Percentiles rank a stretch among this genome's conserved stretches.
These are phyloP conservation scores for Acer negundo DNA, from an alignment of 345 rosid species.

Conservation along the genomic window DNA sequence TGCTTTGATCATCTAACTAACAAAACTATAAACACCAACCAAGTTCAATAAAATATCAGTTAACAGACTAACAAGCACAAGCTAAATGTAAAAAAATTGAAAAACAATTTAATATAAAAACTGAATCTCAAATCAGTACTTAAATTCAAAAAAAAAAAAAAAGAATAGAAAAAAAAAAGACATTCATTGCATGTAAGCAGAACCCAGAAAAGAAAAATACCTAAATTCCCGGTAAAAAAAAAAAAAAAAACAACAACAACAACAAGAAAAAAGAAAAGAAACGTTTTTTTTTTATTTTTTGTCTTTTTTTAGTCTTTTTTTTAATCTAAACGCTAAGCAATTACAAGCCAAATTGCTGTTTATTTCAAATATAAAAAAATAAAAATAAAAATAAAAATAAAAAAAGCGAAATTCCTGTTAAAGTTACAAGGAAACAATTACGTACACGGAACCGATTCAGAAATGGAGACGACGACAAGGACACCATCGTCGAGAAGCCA, in stretches of 20 bases:
- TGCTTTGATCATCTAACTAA: conserved; percentile 12
- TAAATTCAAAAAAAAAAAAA: neutral
- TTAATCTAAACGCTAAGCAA: neutral
- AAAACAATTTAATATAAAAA: neutral
- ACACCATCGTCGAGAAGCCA: neutral
- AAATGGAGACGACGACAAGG: neutral
- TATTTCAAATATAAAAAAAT: too few relatives aligned
- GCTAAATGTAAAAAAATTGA: neutral
- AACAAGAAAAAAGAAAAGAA: neutral
- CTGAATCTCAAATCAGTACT: neutral
- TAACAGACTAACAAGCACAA: conserved; percentile 1
- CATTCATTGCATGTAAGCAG: conserved; percentile 26
- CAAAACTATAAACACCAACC: conserved; percentile 14
- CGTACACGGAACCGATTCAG: conserved; percentile 22
- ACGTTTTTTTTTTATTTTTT: too few relatives aligned
- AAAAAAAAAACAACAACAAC: neutral
- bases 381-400: neutral
- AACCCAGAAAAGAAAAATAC: conserved; percentile 3
- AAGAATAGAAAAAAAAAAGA: neutral
- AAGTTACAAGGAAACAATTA: neutral
- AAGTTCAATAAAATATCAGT: neutral
- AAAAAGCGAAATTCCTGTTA: neutral
- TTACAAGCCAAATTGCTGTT: neutral
- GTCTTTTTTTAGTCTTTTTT: neutral
- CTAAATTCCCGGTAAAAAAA: neutral